These are phyloP conservation scores for Aphelidium insulamus DNA, from an alignment of 371 early-diverging fungal species.

Conservation along the genomic window DNA sequence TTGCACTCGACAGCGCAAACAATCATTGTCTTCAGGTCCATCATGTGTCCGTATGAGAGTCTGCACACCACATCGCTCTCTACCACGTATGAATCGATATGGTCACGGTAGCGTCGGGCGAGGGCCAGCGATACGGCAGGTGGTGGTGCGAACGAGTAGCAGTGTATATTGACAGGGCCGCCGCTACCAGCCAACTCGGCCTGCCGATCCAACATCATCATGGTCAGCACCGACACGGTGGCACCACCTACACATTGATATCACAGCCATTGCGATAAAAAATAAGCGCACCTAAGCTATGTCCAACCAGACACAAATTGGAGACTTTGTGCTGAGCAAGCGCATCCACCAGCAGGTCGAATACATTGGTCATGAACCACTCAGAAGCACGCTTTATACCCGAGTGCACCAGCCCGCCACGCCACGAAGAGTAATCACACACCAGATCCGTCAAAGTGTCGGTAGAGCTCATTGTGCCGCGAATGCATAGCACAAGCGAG, in stretches of 20 bases:
- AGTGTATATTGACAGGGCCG: conserved; percentile 15
- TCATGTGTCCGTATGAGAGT: conserved; percentile 53
- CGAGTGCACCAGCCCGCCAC: conserved; percentile 58
- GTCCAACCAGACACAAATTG: conserved; percentile 41
- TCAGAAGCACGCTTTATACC: conserved; percentile 59
- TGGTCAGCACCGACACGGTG: conserved; percentile 49
- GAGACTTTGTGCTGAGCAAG: conserved; percentile 23
- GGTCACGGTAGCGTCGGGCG: conserved; percentile 30
- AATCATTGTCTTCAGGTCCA: too few relatives aligned
- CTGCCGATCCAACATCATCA: conserved; percentile 40
- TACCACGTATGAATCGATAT: conserved; percentile 47
- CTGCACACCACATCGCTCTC: conserved; percentile 53
- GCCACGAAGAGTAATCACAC: conserved; percentile 68
- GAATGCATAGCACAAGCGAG: conserved; percentile 46
- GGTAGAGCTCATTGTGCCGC: conserved; percentile 63
- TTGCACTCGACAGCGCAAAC: too few relatives aligned
- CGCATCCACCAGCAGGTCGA: conserved; percentile 40
- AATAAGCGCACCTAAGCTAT: too few relatives aligned
- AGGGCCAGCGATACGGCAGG: conserved; percentile 43
- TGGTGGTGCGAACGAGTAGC: conserved; percentile 33
- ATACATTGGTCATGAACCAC: conserved; percentile 45
- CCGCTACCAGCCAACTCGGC: conserved; percentile 13
- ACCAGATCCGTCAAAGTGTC: conserved; percentile 67
- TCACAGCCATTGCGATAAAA: too few relatives aligned
- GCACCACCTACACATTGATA: conserved; percentile 63